Percentiles rank a stretch among this genome's conserved stretches.
phyloP scores from a whole-genome alignment of 805 yeast genomes.

The Ogataea polymorpha region DNA sequence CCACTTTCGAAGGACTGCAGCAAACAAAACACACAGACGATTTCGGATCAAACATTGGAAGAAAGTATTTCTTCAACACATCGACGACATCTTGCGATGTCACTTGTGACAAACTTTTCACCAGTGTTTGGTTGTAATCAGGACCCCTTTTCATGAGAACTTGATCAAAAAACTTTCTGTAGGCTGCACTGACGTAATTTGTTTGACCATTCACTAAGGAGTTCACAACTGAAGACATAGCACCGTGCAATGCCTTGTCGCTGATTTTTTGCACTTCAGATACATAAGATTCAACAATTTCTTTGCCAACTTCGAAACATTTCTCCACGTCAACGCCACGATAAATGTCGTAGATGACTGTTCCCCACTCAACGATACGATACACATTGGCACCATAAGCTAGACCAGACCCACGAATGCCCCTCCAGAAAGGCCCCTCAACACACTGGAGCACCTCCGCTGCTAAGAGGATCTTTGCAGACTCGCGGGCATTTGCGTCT shows the following conservation, averaged over 20 bases:
- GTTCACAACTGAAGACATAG: conserved; percentile 73
- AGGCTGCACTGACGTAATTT: conserved; percentile 64
- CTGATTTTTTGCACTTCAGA: conserved; percentile 56
- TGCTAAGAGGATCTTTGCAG: conserved; percentile 67
- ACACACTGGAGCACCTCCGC: conserved; percentile 76
- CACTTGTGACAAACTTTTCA: conserved; percentile 50
- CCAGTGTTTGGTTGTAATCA: conserved; percentile 50
- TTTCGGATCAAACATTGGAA: conserved; percentile 57
- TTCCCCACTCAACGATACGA: conserved; percentile 62
- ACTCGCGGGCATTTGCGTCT: conserved; percentile 53
- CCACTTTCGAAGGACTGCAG: conserved; percentile 65
- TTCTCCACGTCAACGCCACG: conserved; percentile 80
- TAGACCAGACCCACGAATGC: conserved; percentile 89
- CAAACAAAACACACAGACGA: conserved; percentile 63
- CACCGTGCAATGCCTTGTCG: conserved; percentile 58
- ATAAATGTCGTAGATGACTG: conserved; percentile 62
- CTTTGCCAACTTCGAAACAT: conserved; percentile 56
- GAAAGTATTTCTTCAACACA: conserved; percentile 55
- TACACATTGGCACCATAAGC: conserved; percentile 82
- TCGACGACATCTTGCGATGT: conserved; percentile 51
- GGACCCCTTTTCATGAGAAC: conserved; percentile 71
- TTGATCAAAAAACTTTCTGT: conserved; percentile 61
- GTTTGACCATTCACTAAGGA: conserved; percentile 65
- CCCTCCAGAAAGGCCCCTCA: conserved; percentile 97
- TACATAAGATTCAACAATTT: conserved; percentile 60